A percentile compares a stretch with the other conserved stretches of the same genome.
These are phyloP conservation scores for Cichorium intybus DNA, from an alignment of 140 eudicot genomes.

Conservation along the genomic window DNA sequence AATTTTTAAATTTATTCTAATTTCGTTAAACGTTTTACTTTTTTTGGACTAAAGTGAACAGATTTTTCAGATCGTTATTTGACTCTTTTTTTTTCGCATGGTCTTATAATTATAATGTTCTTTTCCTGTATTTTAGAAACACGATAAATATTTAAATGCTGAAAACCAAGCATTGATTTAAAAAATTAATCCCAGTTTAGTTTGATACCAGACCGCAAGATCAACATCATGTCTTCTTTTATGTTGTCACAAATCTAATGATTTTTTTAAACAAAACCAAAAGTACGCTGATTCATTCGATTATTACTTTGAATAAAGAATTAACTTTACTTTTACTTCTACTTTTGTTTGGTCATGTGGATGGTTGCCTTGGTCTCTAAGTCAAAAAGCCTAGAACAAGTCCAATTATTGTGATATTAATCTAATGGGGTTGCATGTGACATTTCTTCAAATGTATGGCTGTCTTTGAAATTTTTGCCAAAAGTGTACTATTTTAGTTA, in stretches of 20 bases:
- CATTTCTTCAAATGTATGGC: slow-evolving; percentile 27
- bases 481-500: slow-evolving; percentile 25
- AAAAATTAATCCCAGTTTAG: too few species aligned
- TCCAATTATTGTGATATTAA: slow-evolving; percentile 23
- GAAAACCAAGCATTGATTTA: background rate
- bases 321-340: slow-evolving; percentile 32
- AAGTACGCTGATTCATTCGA: slow-evolving; percentile 13
- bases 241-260: background rate
- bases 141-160: background rate
- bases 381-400: slow-evolving; percentile 47
- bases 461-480: slow-evolving; percentile 27
- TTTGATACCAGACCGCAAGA: too few species aligned
- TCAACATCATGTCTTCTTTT: background rate
- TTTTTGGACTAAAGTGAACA: too few species aligned
- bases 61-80: background rate
- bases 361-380: slow-evolving; percentile 47
- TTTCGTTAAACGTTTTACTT: background rate
- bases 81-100: background rate
- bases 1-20: too few species aligned
- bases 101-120: background rate
- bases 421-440: slow-evolving; percentile 33
- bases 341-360: slow-evolving; percentile 35
- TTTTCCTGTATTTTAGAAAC: background rate
- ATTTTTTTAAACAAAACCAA: background rate
- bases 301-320: slow-evolving; percentile 10